Percentiles rank a stretch among this genome's conserved stretches.
phyloP scores from a whole-genome alignment of 495 filamentous ascomycete species.

The Terfezia boudieri region DNA sequence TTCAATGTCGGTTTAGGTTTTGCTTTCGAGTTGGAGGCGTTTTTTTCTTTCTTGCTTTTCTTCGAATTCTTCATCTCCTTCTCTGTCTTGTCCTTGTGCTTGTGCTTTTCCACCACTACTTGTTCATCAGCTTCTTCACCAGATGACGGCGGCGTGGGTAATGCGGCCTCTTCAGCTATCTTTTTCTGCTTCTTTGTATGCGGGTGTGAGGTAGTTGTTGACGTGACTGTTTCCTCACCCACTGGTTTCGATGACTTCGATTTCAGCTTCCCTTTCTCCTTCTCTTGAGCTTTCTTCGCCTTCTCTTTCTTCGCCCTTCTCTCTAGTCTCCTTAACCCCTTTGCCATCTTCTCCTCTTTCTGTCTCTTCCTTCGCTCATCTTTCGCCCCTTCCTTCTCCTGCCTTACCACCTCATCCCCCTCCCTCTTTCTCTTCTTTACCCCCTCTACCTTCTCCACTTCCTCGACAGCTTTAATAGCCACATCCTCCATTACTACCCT shows the following conservation, averaged over 20 bases:
- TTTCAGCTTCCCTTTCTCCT: neutral
- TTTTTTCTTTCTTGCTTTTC: neutral
- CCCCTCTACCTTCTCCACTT: constrained; percentile 2
- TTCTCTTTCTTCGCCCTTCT: neutral
- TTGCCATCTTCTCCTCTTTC: constrained; percentile 3
- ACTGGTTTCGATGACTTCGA: too few relatives aligned
- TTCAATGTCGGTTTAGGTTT: too few relatives aligned
- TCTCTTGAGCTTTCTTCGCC: constrained; percentile 1
- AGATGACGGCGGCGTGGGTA: neutral
- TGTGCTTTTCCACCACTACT: neutral
- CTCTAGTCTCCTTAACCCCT: constrained; percentile 4
- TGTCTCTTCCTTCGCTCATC: constrained; percentile 5
- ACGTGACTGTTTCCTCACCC: too few relatives aligned
- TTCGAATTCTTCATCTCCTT: neutral
- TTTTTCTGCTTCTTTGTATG: too few relatives aligned
- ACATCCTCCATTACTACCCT: constrained; percentile 3
- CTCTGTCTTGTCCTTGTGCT: neutral
- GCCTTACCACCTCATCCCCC: constrained; percentile 1
- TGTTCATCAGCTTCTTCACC: neutral
- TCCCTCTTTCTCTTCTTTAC: constrained; percentile 1
- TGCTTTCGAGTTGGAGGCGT: too few relatives aligned
- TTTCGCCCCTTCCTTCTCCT: constrained; percentile 3
- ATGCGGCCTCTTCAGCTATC: too few relatives aligned
- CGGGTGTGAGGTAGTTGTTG: too few relatives aligned
- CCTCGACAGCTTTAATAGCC: neutral